Conservation (phyloP, 805 yeast genomes). For the Starmerella asiatica region DNA sequence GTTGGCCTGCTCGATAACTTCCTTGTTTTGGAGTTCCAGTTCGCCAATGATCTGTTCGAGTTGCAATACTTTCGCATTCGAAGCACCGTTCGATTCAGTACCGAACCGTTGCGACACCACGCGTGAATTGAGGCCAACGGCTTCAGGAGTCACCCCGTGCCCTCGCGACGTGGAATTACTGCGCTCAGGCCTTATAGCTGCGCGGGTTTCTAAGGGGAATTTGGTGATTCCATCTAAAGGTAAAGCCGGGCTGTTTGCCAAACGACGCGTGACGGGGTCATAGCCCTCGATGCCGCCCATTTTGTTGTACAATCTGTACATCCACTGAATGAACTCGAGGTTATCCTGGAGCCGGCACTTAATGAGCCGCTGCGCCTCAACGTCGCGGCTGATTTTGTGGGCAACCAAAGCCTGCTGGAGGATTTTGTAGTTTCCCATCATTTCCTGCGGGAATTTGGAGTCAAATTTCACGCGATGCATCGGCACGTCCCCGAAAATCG, state of each 20-base stretch:
- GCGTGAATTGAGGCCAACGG: no score
- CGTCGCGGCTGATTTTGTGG: conserved; percentile 55
- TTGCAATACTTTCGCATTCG: no score
- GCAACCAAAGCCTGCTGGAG: conserved; percentile 66
- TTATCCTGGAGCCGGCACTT: conserved; percentile 90
- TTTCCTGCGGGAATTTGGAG: conserved; percentile 61
- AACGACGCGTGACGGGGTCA: conserved; percentile 51
- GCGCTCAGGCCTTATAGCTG: no score
- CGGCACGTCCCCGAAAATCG: conserved; percentile 71
- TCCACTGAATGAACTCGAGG: conserved; percentile 88
- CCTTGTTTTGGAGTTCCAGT: not conserved
- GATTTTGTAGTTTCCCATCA: conserved; percentile 66
- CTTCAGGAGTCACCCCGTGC: no score
- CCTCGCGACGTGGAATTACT: no score
- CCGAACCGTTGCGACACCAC: no score
- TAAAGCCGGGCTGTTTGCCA: not conserved
- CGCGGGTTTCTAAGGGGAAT: no score
- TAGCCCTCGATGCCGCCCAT: conserved; percentile 54
- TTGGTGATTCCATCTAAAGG: no score
- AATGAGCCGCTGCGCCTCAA: conserved; percentile 69
- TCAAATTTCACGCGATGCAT: conserved; percentile 63
- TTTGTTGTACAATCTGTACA: conserved; percentile 71
- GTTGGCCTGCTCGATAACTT: not conserved
- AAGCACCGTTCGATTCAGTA: no score
- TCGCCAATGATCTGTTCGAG: not conserved